Conservation (phyloP, 495 filamentous ascomycete species). For the Mycothermus thermophilus region DNA sequence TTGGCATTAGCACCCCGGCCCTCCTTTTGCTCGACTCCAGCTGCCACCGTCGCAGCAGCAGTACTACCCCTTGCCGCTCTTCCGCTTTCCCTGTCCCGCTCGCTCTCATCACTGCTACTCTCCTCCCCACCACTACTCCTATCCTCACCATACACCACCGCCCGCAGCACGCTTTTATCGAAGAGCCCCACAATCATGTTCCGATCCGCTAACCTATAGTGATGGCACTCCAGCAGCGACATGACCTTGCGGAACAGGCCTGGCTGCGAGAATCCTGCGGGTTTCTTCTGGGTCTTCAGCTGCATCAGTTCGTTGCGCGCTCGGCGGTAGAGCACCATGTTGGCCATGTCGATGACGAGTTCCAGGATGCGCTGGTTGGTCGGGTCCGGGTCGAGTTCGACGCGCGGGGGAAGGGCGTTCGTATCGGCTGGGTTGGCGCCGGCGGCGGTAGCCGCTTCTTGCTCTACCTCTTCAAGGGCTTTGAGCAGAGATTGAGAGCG, state of each 20-base stretch:
- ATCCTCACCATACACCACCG: constrained; percentile 53
- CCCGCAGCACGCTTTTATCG: constrained; percentile 72
- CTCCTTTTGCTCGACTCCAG: constrained; percentile 3
- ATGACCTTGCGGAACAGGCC: constrained; percentile 73
- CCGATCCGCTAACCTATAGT: constrained; percentile 71
- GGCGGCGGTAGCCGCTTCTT: constrained; percentile 6
- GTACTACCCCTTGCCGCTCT: too few species aligned
- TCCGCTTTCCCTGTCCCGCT: constrained; percentile 4
- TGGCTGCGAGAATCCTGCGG: constrained; percentile 58
- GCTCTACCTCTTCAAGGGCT: constrained; percentile 22
- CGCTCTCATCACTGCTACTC: not conserved
- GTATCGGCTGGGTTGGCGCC: constrained; percentile 4
- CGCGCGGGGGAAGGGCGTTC: constrained; percentile 5
- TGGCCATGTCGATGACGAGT: constrained; percentile 72
- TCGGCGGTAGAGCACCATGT: constrained; percentile 72
- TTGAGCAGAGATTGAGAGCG: constrained; percentile 20
- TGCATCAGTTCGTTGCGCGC: constrained; percentile 58
- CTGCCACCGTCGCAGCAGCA: constrained; percentile 10
- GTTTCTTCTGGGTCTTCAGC: constrained; percentile 34
- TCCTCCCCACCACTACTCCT: not conserved
- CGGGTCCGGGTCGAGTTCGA: constrained; percentile 47
- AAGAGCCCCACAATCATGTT: constrained; percentile 87
- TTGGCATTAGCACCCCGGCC: constrained; percentile 3
- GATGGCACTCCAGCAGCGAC: constrained; percentile 73
- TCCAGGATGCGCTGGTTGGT: constrained; percentile 61